phyloP scores from a whole-genome alignment of 495 filamentous ascomycete genomes.

The Parathielavia appendiculata region DNA sequence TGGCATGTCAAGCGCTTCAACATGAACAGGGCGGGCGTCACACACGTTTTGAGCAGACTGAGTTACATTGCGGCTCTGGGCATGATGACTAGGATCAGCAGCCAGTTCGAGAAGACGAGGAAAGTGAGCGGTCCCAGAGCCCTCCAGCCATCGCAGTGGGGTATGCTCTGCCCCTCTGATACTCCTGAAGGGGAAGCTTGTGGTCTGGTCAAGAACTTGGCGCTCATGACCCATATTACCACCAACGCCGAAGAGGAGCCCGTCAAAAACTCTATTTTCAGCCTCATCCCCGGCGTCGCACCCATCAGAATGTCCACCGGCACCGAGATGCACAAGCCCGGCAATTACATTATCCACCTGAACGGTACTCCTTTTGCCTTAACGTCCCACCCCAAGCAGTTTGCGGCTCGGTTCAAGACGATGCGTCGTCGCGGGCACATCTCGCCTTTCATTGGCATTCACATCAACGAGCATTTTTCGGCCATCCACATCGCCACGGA shows the following conservation, averaged over 20 bases:
- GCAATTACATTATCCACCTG: conserved; percentile 86
- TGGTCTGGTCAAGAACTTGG: conserved; percentile 96
- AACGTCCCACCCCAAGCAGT: conserved; percentile 74
- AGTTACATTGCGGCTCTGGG: conserved; percentile 98
- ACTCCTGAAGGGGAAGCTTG: conserved; percentile 98
- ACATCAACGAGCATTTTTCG: conserved; percentile 85
- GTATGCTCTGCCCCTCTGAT: conserved; percentile 94
- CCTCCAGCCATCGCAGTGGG: conserved; percentile 93
- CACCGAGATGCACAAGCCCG: conserved; percentile 72
- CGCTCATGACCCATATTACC: conserved; percentile 98
- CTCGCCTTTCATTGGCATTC: conserved; percentile 91
- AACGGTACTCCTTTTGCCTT: conserved; percentile 90
- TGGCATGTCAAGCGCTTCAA: conserved; percentile 96
- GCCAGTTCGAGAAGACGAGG: conserved; percentile 96
- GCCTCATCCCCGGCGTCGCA: conserved; percentile 55
- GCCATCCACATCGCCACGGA: conserved; percentile 95
- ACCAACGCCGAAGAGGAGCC: conserved; percentile 90
- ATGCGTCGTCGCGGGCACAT: conserved; percentile 82
- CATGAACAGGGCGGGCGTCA: conserved; percentile 96
- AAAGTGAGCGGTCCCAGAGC: conserved; percentile 95
- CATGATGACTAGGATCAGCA: conserved; percentile 99
- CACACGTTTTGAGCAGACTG: conserved; percentile 88
- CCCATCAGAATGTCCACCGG: conserved; percentile 64
- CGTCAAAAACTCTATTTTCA: conserved; percentile 73
- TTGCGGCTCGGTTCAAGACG: conserved; percentile 74